phyloP scores from a whole-genome alignment of 106 monocot species.

The Vanilla planifolia region DNA sequence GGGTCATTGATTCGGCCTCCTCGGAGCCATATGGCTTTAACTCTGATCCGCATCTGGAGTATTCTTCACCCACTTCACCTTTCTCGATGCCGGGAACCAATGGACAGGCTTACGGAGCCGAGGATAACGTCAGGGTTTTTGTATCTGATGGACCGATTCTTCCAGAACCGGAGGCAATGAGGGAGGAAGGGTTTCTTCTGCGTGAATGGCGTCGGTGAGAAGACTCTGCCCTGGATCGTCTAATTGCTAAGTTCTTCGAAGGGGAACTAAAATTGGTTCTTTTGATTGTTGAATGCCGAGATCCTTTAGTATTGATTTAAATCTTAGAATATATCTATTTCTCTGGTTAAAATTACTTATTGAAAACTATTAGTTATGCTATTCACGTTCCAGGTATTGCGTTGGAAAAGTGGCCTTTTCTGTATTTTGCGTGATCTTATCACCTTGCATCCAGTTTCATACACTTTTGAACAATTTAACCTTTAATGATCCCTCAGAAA shows the following conservation, averaged over 20 bases:
- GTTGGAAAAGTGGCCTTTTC: too few relatives aligned
- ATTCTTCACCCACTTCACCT: neutral
- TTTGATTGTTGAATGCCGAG: too few relatives aligned
- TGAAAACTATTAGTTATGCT: too few relatives aligned
- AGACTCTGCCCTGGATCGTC: neutral
- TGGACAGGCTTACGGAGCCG: neutral
- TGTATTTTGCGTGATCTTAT: too few relatives aligned
- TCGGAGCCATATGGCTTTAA: neutral
- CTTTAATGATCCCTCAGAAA: neutral
- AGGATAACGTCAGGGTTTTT: neutral
- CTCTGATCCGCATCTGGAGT: constrained; percentile 2
- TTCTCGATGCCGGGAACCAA: constrained; percentile 6
- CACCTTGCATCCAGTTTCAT: too few relatives aligned
- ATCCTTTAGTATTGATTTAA: too few relatives aligned
- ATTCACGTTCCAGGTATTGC: too few relatives aligned
- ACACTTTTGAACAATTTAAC: too few relatives aligned
- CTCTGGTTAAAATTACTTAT: too few relatives aligned
- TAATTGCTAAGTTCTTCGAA: too few relatives aligned
- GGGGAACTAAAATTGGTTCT: too few relatives aligned
- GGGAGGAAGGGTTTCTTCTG: constrained; percentile 12
- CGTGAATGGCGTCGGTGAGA: constrained; percentile 14
- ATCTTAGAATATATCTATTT: too few relatives aligned
- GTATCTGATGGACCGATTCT: constrained; percentile 7
- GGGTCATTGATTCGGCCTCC: neutral
- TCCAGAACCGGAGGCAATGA: constrained; percentile 7